phyloP scores from a whole-genome alignment of 2,329 filamentous ascomycete species.

The Aspergillus fumigatiaffinis region DNA sequence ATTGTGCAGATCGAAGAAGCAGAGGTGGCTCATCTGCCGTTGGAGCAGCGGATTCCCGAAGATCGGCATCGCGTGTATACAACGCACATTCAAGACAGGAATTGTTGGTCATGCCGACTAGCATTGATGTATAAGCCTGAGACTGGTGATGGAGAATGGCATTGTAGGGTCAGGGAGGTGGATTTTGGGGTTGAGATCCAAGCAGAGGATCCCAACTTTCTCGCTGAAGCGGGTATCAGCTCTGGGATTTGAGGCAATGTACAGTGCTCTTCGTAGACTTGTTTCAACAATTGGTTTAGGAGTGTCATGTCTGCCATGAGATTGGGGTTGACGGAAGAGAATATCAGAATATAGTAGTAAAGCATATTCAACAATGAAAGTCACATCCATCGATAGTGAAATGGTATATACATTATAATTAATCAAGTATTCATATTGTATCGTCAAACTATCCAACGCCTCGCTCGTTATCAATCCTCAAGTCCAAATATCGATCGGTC shows the following conservation, averaged over 20 bases:
- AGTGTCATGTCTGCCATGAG: too few species aligned
- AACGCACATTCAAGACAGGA: neutral
- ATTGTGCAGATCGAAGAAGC: constrained; percentile 17
- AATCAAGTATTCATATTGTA: neutral
- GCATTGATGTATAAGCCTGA: neutral
- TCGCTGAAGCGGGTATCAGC: too few species aligned
- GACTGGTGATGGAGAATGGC: neutral
- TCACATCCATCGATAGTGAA: neutral
- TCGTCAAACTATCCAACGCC: neutral
- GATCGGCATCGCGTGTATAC: constrained; percentile 5
- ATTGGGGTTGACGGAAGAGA: too few species aligned
- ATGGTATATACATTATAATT: neutral
- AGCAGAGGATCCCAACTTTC: neutral
- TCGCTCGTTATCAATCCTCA: neutral
- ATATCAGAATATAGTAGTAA: too few species aligned
- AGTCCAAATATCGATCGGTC: neutral
- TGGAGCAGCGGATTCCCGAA: constrained; percentile 11
- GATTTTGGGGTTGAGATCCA: neutral
- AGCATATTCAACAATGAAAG: too few species aligned
- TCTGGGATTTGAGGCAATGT: too few species aligned
- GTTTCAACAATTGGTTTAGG: too few species aligned
- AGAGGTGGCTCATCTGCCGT: constrained; percentile 2
- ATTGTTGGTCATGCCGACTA: neutral
- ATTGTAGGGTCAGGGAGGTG: neutral
- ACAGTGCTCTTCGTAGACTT: too few species aligned